Conservation (phyloP, 2,329 filamentous ascomycete species). For the Claviceps citrina region DNA sequence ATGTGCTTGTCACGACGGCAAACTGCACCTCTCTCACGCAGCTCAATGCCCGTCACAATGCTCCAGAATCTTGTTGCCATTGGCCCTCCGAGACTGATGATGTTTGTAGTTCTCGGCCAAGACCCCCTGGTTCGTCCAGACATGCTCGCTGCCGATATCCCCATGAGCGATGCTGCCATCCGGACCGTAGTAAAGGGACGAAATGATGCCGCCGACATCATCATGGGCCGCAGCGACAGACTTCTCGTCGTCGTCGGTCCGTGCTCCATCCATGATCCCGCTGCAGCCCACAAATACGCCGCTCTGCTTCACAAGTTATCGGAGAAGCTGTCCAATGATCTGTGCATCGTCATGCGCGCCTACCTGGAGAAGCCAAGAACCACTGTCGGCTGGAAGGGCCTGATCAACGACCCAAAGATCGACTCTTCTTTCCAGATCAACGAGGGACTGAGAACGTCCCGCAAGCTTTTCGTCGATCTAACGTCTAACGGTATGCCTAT, state of each 20-base stretch:
- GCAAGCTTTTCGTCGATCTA: constrained; percentile 84
- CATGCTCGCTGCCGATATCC: constrained; percentile 74
- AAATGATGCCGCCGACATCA: constrained; percentile 53
- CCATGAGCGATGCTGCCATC: constrained; percentile 46
- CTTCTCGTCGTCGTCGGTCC: constrained; percentile 90
- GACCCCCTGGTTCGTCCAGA: constrained; percentile 84
- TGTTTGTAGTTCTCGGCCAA: constrained; percentile 66
- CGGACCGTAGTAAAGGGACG: constrained; percentile 58
- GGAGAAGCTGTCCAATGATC: constrained; percentile 64
- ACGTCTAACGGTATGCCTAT: constrained; percentile 83
- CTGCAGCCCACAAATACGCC: constrained; percentile 77
- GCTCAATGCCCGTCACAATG: too few relatives aligned
- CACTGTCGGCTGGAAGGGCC: constrained; percentile 95
- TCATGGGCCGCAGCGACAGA: constrained; percentile 67
- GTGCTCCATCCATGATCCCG: constrained; percentile 93
- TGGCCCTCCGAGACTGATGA: constrained; percentile 9
- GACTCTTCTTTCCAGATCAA: constrained; percentile 97
- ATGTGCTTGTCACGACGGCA: background rate
- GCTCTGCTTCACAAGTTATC: constrained; percentile 60
- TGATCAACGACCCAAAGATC: constrained; percentile 98
- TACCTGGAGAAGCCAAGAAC: constrained; percentile 98
- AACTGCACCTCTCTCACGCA: too few relatives aligned
- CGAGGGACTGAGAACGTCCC: constrained; percentile 85
- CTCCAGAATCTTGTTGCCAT: background rate
- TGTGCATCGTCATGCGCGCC: constrained; percentile 91